Evolutionary conservation across 805 yeast genomes (phyloP), one percentile per base, ranked within the genome.

Genomic region (Saturnispora serradocipensis): DNA sequence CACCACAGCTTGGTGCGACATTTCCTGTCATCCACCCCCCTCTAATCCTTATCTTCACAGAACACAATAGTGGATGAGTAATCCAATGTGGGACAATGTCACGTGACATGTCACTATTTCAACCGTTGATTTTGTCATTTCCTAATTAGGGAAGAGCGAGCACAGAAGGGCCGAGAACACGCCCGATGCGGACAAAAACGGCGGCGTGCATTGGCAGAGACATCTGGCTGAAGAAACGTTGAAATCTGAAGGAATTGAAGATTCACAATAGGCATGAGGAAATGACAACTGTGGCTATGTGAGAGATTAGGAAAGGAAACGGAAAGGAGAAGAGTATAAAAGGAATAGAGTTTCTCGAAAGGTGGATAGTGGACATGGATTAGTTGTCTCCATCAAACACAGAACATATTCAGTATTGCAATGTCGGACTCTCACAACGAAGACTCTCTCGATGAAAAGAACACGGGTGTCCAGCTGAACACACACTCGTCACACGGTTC

Each of bases 391-490:
- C 15, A 30, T 30, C 11, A 30, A n/a, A 30, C 5, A 13, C 11
- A 30, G 15, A 11, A 30, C 5, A 30, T 11, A 28, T 28, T 9
- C 32, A 30, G 13, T 10, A 30, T 30, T 11, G 5, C 9, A 16
- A 38, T 38, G 42, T 38, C 42, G 15, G 42, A 18, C 5, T 38
- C 42, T 38, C 24, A 38, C 13, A 40, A 22, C 24, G 25, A 40
- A 16, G 39, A 22, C 8, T 43, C 47, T 8, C 3, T 32, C 5
- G 47, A 48, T 4, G 46, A 49, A 35, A 43, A 49, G 51, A 38
- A 38, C 42, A 11, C 22, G 9, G 42, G 22, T 18, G 34, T 20
- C 4, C 42, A 43, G 20, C n/a, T 34, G 16, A 18, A 36, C 22
- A 18, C 18, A 13, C 25, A 45, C 9, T 28, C 47, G 20, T 22